Evolutionary conservation across 2,329 filamentous ascomycete species (phyloP).

Genomic region (Dactylella cylindrospora): DNA sequence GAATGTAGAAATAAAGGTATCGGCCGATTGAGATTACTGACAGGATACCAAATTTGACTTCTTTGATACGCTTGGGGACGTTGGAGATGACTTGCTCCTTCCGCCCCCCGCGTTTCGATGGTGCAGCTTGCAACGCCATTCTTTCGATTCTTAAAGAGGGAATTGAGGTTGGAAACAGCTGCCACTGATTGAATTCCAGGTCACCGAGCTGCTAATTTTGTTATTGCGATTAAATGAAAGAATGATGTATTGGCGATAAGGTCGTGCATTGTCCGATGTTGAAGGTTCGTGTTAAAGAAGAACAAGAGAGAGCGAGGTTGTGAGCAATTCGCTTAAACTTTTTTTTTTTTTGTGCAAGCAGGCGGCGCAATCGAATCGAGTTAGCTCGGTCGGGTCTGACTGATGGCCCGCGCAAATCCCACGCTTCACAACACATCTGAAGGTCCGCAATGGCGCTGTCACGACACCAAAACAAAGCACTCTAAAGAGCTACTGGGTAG

Average conservation of each 20-base stretch:
- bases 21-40: constrained; percentile 54
- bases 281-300: not conserved
- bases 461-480: too few relatives aligned
- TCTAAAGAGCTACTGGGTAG: too few relatives aligned
- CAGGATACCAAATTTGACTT: constrained; percentile 92
- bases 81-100: constrained; percentile 91
- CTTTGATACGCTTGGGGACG: constrained; percentile 85
- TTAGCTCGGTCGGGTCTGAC: too few relatives aligned
- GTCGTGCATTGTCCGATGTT: constrained; percentile 31
- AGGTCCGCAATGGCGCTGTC: too few relatives aligned
- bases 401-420: too few relatives aligned
- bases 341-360: constrained; percentile 12
- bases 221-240: not conserved
- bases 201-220: constrained; percentile 25
- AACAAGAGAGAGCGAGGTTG: not conserved
- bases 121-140: constrained; percentile 40
- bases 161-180: not conserved
- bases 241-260: not conserved
- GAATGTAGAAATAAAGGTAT: constrained; percentile 1
- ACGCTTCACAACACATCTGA: too few relatives aligned
- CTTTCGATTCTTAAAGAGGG: not conserved
- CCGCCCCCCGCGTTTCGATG: constrained; percentile 51
- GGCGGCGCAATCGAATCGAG: too few relatives aligned
- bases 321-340: constrained; percentile 26
- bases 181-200: not conserved